Evolutionary conservation across 768 basidiomycete genomes (phyloP), one percentile per base, ranked within the genome.

Genomic region (Tylopilus plumbeoviolaceoides): DNA sequence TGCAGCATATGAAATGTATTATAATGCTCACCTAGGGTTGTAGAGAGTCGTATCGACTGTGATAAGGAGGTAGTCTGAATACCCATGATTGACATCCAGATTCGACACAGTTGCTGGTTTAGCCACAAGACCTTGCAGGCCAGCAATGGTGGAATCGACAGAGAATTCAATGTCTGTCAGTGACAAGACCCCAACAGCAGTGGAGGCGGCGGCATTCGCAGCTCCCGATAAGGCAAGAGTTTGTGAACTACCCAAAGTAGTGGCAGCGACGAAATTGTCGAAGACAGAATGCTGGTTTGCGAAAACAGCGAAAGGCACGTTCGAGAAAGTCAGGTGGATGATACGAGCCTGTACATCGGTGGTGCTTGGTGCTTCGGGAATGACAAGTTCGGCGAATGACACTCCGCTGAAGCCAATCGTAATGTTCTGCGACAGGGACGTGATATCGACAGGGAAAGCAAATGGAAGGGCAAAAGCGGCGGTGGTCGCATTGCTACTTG

Each of bases 391-490:
- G 14, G 85, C 86, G 52, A 89, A 84, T 7, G 77, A 69, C 44
- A 74, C 70, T 9, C 79, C 81, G 25, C 79, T 60, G 53, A 73
- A 76, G 12, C 76, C 78, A 44, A 82, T 70, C 6, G 74, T 77
- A 48, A 87, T 78, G 39, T 79, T 82, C 66, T 82, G 82, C 47
- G 80, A 76, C 40, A 89, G 64, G 1, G 82, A 72, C 3, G 75
- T 73, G 57, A 89, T 83, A 60, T 89, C 82, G 51, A 88, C 54
- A 0, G 87, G 84, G 72, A 89, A 88, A 15, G 67, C 75, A 58
- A 89, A 89, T 3, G 86, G 87, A 1, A 89, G 69, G 15, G 76
- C 77, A 68, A 89, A 89, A 0, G 79, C 74, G 0, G 83, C 84
- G 18, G 78, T 78, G 2, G 85, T 82, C 33, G 77, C 75, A 49